A percentile compares a stretch with the other conserved stretches of the same genome.
These are phyloP conservation scores for Talaromyces sp. DNA, from an alignment of 2,329 filamentous ascomycete genomes.

Conservation along the genomic window DNA sequence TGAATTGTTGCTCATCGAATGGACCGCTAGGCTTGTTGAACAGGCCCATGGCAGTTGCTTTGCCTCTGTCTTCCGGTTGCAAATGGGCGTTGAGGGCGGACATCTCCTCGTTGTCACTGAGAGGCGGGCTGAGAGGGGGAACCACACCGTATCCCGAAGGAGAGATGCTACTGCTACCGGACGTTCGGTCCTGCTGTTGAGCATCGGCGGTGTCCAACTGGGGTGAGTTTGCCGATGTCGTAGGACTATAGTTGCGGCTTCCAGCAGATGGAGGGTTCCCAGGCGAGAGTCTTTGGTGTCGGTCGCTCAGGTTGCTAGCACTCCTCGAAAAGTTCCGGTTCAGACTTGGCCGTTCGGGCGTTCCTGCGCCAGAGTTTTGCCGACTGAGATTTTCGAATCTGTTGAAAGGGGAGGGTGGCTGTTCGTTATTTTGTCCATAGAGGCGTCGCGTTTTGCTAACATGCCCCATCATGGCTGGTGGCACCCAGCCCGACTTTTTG, in stretches of 20 bases:
- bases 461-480: slow-evolving; percentile 52
- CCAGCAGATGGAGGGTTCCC: slow-evolving; percentile 21
- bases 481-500: slow-evolving; percentile 23
- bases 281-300: slow-evolving; percentile 31
- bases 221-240: slow-evolving; percentile 32
- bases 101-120: slow-evolving; percentile 67
- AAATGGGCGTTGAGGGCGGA: slow-evolving; percentile 56
- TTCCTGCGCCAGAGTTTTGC: slow-evolving; percentile 54
- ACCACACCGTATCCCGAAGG: slow-evolving; percentile 29
- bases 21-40: slow-evolving; percentile 68
- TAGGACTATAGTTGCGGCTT: slow-evolving; percentile 34
- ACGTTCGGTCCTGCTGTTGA: slow-evolving; percentile 25
- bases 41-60: slow-evolving; percentile 67
- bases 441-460: slow-evolving; percentile 67
- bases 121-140: slow-evolving; percentile 62
- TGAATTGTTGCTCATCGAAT: slow-evolving; percentile 81
- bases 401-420: slow-evolving; percentile 70
- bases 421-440: slow-evolving; percentile 79
- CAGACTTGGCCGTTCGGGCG: slow-evolving; percentile 43
- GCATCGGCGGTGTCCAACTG: slow-evolving; percentile 32
- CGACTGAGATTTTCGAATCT: slow-evolving; percentile 72
- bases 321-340: slow-evolving; percentile 48
- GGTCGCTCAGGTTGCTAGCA: slow-evolving; percentile 60
- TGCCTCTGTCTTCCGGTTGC: slow-evolving; percentile 70
- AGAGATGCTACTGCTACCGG: slow-evolving; percentile 24